Conservation (phyloP, 352 stramenopile species). For the Phytopythium kandeliae region DNA sequence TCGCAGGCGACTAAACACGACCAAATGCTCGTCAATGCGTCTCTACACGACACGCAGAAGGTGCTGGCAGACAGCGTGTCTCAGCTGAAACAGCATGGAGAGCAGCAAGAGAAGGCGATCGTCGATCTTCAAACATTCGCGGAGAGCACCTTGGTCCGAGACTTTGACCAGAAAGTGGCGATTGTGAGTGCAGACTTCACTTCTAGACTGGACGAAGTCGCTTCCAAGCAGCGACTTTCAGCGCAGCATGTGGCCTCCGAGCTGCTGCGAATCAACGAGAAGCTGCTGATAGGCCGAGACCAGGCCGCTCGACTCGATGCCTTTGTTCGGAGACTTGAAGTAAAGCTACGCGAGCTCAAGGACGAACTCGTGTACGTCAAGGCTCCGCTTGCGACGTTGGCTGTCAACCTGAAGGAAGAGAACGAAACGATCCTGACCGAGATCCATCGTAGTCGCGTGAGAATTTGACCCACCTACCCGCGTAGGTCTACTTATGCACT, state of each 20-base stretch:
- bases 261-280: slow-evolving; percentile 25
- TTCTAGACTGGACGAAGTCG: slow-evolving; percentile 16
- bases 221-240: slow-evolving; percentile 13
- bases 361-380: slow-evolving; percentile 40
- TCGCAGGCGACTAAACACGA: slow-evolving; percentile 12
- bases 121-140: slow-evolving; percentile 41
- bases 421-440: slow-evolving; percentile 62
- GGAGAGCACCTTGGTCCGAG: slow-evolving; percentile 24
- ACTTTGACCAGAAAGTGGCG: slow-evolving; percentile 32
- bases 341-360: slow-evolving; percentile 20
- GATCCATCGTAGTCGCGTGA: slow-evolving; percentile 59
- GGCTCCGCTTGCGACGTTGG: slow-evolving; percentile 45
- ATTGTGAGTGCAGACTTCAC: slow-evolving; percentile 16
- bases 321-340: slow-evolving; percentile 18
- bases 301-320: slow-evolving; percentile 29
- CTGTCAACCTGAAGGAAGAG: slow-evolving; percentile 59
- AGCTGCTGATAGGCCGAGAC: slow-evolving; percentile 28
- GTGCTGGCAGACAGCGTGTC: slow-evolving; percentile 18
- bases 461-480: not conserved
- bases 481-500: not conserved
- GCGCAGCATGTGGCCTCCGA: slow-evolving; percentile 21
- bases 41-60: not conserved
- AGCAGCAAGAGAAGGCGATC: slow-evolving; percentile 25
- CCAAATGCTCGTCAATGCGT: not conserved
- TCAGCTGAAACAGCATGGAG: slow-evolving; percentile 17